Percentiles rank a stretch among this genome's conserved stretches.
Evolutionary conservation across 2,329 filamentous ascomycete genomes (phyloP).

Genomic region (Coniella vitis): DNA sequence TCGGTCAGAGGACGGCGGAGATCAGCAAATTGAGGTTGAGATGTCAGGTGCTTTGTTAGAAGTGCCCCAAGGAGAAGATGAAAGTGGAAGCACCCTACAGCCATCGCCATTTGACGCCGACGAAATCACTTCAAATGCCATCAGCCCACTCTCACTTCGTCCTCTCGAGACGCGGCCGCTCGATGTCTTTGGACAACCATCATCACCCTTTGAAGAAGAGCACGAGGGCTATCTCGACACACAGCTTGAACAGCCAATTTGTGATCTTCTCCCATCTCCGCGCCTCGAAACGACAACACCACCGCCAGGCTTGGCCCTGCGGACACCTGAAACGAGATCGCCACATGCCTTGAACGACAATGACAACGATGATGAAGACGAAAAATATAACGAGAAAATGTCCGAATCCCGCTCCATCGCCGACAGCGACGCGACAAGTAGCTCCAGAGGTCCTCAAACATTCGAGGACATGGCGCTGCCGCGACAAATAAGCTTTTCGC

Average conservation of each 20-base stretch:
- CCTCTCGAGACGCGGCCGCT: conserved; percentile 7
- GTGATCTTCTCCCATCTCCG: no score
- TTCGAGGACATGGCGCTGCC: conserved; percentile 12
- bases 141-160: conserved; percentile 10
- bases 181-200: background rate
- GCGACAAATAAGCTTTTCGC: background rate
- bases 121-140: conserved; percentile 4
- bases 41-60: background rate
- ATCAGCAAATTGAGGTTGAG: background rate
- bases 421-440: no score
- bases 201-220: no score
- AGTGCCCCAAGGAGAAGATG: background rate
- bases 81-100: background rate
- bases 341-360: no score
- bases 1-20: background rate
- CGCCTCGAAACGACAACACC: no score
- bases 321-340: background rate
- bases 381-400: no score
- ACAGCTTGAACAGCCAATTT: no score
- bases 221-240: no score
- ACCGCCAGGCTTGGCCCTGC: background rate
- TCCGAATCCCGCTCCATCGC: conserved; percentile 2
- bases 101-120: conserved; percentile 1
- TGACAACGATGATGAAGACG: no score
- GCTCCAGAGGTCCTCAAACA: conserved; percentile 3